These are phyloP conservation scores for Jasminum sambac DNA, from an alignment of 257 asterid genomes.

Conservation along the genomic window DNA sequence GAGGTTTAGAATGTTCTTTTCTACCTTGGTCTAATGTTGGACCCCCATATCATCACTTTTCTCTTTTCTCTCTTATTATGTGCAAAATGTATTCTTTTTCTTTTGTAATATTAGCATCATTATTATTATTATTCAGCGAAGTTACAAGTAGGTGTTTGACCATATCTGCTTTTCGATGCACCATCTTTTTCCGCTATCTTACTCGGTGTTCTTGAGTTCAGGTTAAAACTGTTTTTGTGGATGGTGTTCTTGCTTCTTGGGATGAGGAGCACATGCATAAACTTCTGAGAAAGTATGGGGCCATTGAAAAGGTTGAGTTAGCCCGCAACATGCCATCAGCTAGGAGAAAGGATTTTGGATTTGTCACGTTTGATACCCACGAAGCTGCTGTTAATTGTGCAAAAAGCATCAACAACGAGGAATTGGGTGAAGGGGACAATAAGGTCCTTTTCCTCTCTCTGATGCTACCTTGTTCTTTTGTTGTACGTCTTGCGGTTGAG, in stretches of 20 bases:
- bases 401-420: constrained; percentile 83
- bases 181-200: background rate
- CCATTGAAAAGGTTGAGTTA: constrained; percentile 84
- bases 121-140: background rate
- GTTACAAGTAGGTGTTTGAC: background rate
- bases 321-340: constrained; percentile 99
- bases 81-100: background rate
- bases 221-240: constrained; percentile 97
- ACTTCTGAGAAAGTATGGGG: constrained; percentile 68
- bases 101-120: background rate
- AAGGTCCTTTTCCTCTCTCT: constrained; percentile 51
- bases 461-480: background rate
- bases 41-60: background rate
- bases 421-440: constrained; percentile 81
- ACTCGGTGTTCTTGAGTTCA: constrained; percentile 32
- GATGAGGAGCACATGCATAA: constrained; percentile 73
- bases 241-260: constrained; percentile 92
- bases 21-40: background rate
- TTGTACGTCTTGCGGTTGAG: background rate
- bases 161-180: background rate
- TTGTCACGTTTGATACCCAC: constrained; percentile 82
- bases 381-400: constrained; percentile 93
- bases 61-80: no score
- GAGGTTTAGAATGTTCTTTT: background rate
- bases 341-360: constrained; percentile 96